These are phyloP conservation scores for Rhizopus sp. DNA, from an alignment of 371 early-diverging fungal genomes.

Conservation along the genomic window DNA sequence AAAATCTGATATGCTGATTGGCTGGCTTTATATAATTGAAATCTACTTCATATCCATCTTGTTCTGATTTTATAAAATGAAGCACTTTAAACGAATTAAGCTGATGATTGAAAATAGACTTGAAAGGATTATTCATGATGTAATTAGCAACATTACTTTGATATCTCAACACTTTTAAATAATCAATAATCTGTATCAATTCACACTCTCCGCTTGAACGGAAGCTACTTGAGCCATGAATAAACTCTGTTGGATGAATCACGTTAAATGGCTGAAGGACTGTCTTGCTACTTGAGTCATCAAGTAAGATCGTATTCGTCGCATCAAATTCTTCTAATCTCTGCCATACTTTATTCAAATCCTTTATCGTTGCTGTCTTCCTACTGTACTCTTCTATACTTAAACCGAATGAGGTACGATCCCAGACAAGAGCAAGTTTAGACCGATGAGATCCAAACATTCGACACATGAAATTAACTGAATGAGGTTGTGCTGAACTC, in stretches of 20 bases:
- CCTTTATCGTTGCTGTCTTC: constrained; percentile 65
- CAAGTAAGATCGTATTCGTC: constrained; percentile 69
- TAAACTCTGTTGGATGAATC: constrained; percentile 41
- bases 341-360: constrained; percentile 59
- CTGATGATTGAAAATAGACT: background rate
- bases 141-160: constrained; percentile 57
- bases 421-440: constrained; percentile 59
- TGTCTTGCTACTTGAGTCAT: constrained; percentile 68
- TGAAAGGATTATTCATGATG: constrained; percentile 51
- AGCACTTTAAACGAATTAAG: constrained; percentile 4
- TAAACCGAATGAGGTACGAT: constrained; percentile 60
- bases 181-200: constrained; percentile 46
- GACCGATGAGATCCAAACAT: constrained; percentile 44
- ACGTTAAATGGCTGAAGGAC: constrained; percentile 66
- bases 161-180: constrained; percentile 45
- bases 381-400: constrained; percentile 39
- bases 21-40: background rate
- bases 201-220: constrained; percentile 45
- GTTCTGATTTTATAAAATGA: background rate
- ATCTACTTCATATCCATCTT: constrained; percentile 4
- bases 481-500: constrained; percentile 72
- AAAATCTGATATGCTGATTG: background rate
- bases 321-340: constrained; percentile 50
- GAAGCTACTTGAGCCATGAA: constrained; percentile 20
- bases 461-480: constrained; percentile 60